Percentiles rank a stretch among this genome's conserved stretches.
phyloP scores from a whole-genome alignment of 345 rosid genomes.

The Pseudoturritis turrita region DNA sequence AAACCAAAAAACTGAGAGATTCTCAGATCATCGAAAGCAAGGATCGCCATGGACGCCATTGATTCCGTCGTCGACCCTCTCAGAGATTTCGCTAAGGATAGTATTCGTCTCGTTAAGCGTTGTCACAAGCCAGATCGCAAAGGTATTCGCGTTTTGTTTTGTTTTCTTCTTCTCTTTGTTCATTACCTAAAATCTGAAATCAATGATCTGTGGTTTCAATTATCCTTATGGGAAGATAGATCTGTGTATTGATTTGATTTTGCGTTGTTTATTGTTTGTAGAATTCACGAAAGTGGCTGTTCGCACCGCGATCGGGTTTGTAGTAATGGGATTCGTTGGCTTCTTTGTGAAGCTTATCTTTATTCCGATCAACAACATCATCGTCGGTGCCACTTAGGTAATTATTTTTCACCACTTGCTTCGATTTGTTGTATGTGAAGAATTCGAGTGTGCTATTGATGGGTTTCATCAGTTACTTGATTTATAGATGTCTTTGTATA shows the following conservation, averaged over 20 bases:
- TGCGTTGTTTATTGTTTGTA: constrained; percentile 13
- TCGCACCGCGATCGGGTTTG: constrained; percentile 80
- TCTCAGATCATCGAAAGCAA: neutral
- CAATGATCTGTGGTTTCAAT: neutral
- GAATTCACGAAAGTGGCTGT: constrained; percentile 78
- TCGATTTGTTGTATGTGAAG: neutral
- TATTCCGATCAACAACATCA: constrained; percentile 67
- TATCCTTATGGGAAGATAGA: neutral
- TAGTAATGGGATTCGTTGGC: constrained; percentile 83
- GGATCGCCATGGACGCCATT: constrained; percentile 57
- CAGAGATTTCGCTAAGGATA: constrained; percentile 75
- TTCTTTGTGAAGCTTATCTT: constrained; percentile 75
- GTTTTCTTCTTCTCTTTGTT: no score
- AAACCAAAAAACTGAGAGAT: neutral
- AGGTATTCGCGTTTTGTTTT: no score
- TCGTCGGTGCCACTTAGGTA: constrained; percentile 46
- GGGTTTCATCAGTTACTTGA: neutral
- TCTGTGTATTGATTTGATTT: neutral
- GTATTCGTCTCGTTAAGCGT: constrained; percentile 72
- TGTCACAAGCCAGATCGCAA: constrained; percentile 83
- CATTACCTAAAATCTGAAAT: no score
- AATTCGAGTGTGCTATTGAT: neutral
- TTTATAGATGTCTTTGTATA: neutral
- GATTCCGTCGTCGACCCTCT: constrained; percentile 73
- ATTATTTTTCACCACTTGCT: neutral